These are phyloP conservation scores for Fagus crenata DNA, from an alignment of 306 rosid species.

Conservation along the genomic window DNA sequence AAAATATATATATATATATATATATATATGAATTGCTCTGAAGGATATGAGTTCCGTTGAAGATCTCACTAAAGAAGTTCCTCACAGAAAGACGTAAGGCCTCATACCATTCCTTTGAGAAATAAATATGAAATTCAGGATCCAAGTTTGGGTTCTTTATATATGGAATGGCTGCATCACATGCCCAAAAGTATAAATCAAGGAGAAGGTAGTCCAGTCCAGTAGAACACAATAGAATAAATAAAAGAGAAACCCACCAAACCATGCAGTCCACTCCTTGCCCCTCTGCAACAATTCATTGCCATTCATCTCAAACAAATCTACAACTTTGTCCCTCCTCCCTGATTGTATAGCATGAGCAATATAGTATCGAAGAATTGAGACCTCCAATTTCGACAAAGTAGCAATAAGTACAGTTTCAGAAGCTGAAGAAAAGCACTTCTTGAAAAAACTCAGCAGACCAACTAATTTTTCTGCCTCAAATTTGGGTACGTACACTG, in stretches of 20 bases:
- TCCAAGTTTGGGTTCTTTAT: slow-evolving; percentile 74
- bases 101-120: slow-evolving; percentile 87
- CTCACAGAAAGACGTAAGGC: slow-evolving; percentile 82
- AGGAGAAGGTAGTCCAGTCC: slow-evolving; percentile 7
- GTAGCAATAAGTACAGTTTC: slow-evolving; percentile 52
- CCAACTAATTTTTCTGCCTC: slow-evolving; percentile 63
- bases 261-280: slow-evolving; percentile 87
- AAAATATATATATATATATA: slow-evolving; percentile 1
- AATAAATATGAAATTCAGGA: slow-evolving; percentile 68
- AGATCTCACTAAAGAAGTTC: slow-evolving; percentile 87
- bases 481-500: slow-evolving; percentile 68
- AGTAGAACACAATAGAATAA: slow-evolving; percentile 9
- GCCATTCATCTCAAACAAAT: slow-evolving; percentile 62
- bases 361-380: slow-evolving; percentile 65
- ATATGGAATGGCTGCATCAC: slow-evolving; percentile 84
- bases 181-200: slow-evolving; percentile 26
- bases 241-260: slow-evolving; percentile 60
- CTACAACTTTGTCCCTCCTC: slow-evolving; percentile 66
- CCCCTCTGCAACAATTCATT: slow-evolving; percentile 59
- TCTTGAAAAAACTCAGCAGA: slow-evolving; percentile 73
- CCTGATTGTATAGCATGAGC: slow-evolving; percentile 62
- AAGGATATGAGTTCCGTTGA: slow-evolving; percentile 98
- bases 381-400: slow-evolving; percentile 63
- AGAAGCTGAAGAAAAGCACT: slow-evolving; percentile 65
- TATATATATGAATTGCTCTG: background rate